Percentiles rank a stretch among this genome's conserved stretches.
phyloP scores from a whole-genome alignment of 805 yeast species.

The Pichia pseudocactophila region DNA sequence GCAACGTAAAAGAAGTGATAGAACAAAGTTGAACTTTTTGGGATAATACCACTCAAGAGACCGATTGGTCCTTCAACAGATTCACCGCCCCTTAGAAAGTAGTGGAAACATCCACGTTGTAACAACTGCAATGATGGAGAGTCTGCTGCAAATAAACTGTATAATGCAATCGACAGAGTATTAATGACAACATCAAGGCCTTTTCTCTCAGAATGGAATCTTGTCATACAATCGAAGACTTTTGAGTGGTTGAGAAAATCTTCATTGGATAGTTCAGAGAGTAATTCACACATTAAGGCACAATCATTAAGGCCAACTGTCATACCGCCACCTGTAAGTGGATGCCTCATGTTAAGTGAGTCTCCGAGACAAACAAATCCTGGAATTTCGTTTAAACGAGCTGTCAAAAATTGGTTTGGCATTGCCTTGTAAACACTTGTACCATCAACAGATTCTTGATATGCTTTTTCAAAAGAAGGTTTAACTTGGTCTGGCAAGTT shows the following conservation, averaged over 20 bases:
- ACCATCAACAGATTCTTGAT: conserved; percentile 30
- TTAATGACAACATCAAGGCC: conserved; percentile 75
- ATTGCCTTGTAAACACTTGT: conserved; percentile 58
- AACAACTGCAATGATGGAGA: conserved; percentile 52
- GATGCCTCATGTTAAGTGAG: conserved; percentile 95
- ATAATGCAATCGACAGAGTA: conserved; percentile 83
- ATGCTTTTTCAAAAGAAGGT: conserved; percentile 63
- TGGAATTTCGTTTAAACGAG: conserved; percentile 55
- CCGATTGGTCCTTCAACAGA: conserved; percentile 74
- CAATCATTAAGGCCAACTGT: conserved; percentile 92
- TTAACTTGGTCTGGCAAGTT: conserved; percentile 53
- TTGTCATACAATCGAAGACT: conserved; percentile 47
- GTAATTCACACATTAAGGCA: conserved; percentile 51
- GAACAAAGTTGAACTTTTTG: conserved; percentile 65
- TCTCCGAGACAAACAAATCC: conserved; percentile 87
- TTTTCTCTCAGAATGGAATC: conserved; percentile 75
- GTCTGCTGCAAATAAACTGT: conserved; percentile 85
- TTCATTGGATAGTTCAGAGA: conserved; percentile 45
- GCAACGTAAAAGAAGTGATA: conserved; percentile 90
- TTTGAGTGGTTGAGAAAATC: conserved; percentile 49
- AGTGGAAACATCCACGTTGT: conserved; percentile 83
- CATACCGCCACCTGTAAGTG: conserved; percentile 99
- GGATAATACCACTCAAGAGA: conserved; percentile 72
- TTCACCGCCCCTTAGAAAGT: conserved; percentile 78
- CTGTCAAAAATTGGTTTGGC: conserved; percentile 91